A percentile compares a stretch with the other conserved stretches of the same genome.
These are phyloP conservation scores for Pseudodiploospora longispora DNA, from an alignment of 2,329 filamentous ascomycete species.

Conservation along the genomic window DNA sequence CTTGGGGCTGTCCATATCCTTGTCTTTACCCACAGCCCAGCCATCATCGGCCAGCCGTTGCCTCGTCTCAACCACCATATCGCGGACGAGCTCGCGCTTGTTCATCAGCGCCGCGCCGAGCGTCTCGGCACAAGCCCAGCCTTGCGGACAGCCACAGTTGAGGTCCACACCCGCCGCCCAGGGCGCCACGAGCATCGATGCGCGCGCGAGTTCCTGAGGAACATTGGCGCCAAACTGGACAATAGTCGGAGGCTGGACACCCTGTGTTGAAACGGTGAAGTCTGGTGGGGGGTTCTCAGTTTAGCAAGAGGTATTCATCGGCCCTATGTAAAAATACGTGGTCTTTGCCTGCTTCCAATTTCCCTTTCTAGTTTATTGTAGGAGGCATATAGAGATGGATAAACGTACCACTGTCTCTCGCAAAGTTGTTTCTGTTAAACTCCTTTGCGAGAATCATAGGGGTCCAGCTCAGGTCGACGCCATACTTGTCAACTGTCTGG, in stretches of 20 bases:
- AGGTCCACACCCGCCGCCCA: conserved; percentile 58
- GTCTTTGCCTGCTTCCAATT: background rate
- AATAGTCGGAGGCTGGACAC: conserved; percentile 50
- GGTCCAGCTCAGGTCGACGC: conserved; percentile 60
- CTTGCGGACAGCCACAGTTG: conserved; percentile 67
- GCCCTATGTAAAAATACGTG: background rate
- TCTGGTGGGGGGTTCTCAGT: conserved; percentile 28
- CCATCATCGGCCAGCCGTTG: conserved; percentile 41
- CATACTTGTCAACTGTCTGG: conserved; percentile 56
- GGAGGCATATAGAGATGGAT: too few species aligned
- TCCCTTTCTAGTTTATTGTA: background rate
- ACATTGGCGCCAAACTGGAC: conserved; percentile 60
- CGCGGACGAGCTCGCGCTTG: conserved; percentile 53
- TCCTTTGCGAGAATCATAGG: conserved; percentile 66
- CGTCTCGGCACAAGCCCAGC: conserved; percentile 61
- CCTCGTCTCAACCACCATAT: conserved; percentile 55
- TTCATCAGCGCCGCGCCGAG: conserved; percentile 65
- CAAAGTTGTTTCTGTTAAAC: conserved; percentile 53
- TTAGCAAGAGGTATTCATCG: conserved; percentile 7
- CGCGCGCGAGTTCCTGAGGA: conserved; percentile 53
- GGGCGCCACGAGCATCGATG: conserved; percentile 53
- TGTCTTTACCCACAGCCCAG: conserved; percentile 39
- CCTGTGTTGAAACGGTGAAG: conserved; percentile 50
- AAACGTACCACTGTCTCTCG: conserved; percentile 49
- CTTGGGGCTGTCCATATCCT: conserved; percentile 32